Evolutionary conservation across 257 asterid species (phyloP), one percentile per base, ranked within the genome.

Genomic region (Echium plantagineum): DNA sequence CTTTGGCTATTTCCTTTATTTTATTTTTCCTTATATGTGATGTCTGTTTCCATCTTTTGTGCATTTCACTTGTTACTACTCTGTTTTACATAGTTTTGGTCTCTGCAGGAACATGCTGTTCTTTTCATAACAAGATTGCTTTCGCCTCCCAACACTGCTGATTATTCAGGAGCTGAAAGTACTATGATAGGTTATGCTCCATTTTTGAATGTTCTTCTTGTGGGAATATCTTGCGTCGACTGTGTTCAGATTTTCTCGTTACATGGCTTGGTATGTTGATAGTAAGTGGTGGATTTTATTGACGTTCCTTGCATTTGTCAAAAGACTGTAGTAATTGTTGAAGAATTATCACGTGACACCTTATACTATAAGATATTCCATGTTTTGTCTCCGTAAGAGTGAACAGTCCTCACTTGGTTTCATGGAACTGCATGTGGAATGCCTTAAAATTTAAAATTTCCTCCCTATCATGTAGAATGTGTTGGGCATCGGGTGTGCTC

Each of bases 71-170:
- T 53, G 8, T 53, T 53, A 18, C 10, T 53, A n/a, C 15, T 53
- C 15, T 53, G 26, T 18, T 53, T 17, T 9, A 52, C 55, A 52
- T 52, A 21, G 28, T 53, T 53, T 53, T 19, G 22, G 22, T 26
- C 21, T 61, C 20, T 12, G 42, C 60, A 66, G 70, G 70, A 66
- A 53, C 70, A 66, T 59, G 47, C 61, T 20, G 63, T 66, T 32
- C 54, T 26, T 28, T 59, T 31, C 38, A 57, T 58, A 26, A 46
- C 61, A 24, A 66, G 56, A 46, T 62, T 66, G 24, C 70, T 66
- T 12, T 58, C 63, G 16, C 70, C 70, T 66, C 70, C 70, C 53
- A 28, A 58, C 7, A 58, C 65, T 58, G 31, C 55, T 17, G 54
- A 59, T 51, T 59, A 48, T 59, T 54, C 70, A 46, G 70, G 48